Percentiles rank a stretch among this genome's conserved stretches.
Conservation (phyloP, 495 filamentous ascomycete species). For the Lindgomyces ingoldianus region DNA sequence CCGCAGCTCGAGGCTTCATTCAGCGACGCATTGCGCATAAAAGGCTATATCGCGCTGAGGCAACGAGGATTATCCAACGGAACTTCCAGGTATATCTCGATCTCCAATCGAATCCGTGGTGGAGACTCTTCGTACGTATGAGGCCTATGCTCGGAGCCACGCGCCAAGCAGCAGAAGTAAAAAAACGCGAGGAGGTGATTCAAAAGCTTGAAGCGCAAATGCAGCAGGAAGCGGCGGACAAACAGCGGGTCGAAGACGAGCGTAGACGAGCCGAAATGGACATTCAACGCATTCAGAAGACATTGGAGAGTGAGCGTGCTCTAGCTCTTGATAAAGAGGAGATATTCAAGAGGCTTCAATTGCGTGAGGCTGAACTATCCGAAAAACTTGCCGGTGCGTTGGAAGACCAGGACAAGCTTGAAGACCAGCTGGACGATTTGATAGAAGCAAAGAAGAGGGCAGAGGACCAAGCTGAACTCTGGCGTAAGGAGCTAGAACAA, state of each 20-base stretch:
- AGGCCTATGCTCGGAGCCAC: conserved; percentile 91
- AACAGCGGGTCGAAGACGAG: conserved; percentile 86
- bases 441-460: conserved; percentile 86
- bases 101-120: conserved; percentile 92
- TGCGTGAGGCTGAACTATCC: conserved; percentile 80
- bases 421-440: conserved; percentile 88
- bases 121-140: conserved; percentile 93
- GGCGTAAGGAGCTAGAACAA: conserved; percentile 82
- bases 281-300: conserved; percentile 85
- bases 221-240: conserved; percentile 70
- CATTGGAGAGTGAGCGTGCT: conserved; percentile 89
- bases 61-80: conserved; percentile 88
- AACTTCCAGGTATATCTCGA: conserved; percentile 89
- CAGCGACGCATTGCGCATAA: conserved; percentile 88
- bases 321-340: conserved; percentile 97
- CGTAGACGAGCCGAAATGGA: conserved; percentile 82
- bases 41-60: conserved; percentile 88
- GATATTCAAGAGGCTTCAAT: conserved; percentile 92
- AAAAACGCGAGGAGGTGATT: conserved; percentile 91
- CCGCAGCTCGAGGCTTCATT: conserved; percentile 82
- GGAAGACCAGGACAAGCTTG: conserved; percentile 90
- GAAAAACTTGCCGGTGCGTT: conserved; percentile 93
- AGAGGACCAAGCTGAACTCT: conserved; percentile 79
- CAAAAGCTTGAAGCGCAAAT: conserved; percentile 80
- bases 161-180: conserved; percentile 84